Evolutionary conservation across 495 filamentous ascomycete genomes (phyloP), one percentile per base, ranked within the genome.

Genomic region (Tricharina praecox): DNA sequence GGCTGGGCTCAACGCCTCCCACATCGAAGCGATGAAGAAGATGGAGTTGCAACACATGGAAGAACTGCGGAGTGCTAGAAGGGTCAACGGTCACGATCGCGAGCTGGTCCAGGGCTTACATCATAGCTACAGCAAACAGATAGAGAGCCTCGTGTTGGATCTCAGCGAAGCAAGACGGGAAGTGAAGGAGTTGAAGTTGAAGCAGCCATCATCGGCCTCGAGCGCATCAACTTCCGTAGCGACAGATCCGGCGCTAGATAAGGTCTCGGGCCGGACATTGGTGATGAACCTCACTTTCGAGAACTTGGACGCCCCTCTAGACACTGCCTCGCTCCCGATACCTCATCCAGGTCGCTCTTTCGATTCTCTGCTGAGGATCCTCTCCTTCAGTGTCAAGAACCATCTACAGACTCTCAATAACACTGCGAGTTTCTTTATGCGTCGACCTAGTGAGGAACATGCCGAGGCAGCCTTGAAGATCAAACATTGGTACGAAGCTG

Each of bases 331-430:
- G 35, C 21, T 59, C 7, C 23, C 40, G 1, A 48, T 59, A 16
- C 56, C 55, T 15, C 56, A 59, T 9, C 56, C 56, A 11, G 56
- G 56, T 13, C 45, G 41, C 24, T 40, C 47, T 3, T 59, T 59
- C 38, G 40, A 42, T 26, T 38, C 51, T 13, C 46, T 59, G 26
- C 48, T 47, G 37, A 42, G 52, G 16, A 37, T 47, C 3, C 41
- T 59, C 7, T 47, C 47, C 10, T 45, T 42, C 39, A 45, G 45
- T 4, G 56, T 55, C 16, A 52, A 33, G 28, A 59, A 54, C 36
- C 53, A 59, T 18, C 19, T 59, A 5, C 35, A 47, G 30, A 21
- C 56, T 1, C 56, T 59, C 19, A 36, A 59, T 24, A 18, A 46
- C 2, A 45, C 51, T 20, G 51, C 48, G 21, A 50, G 52, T 32